Base-by-base conservation (phyloP, 139 green algal species). In the Coelastrella sp. region DNA sequence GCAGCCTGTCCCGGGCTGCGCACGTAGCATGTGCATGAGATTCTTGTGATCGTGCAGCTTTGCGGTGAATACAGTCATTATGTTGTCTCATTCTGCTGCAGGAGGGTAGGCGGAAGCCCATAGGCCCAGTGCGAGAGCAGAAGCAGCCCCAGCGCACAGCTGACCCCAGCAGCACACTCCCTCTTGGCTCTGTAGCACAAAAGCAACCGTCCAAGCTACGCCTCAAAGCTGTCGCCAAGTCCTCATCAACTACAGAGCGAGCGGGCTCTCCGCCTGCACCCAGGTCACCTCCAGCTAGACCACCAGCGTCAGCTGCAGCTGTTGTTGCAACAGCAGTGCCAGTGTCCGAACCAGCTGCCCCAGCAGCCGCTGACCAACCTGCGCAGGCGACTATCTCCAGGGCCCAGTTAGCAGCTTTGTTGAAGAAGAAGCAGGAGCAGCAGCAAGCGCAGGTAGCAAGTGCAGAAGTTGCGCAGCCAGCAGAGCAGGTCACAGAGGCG, bases 141-240 rank as follows among this genome's bases (percentile, higher is more conserved):
- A 73, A 81, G 58, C 80, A 73, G 58, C 80, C 6, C 20, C 80
- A 86, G 8, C 80, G n/a, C 56, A 58, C 80, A 75, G 20, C 80
- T 19, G 80, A 61, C 16, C 7, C 77, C 59, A 74, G 16, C 58
- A 74, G 17, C 5, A 57, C 23, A 59, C 19, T 54, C 7, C 23
- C 80, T 5, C 7, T 17, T 20, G 65, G 19, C 17, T 20, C 80
- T 56, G 61, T 54, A 20, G 83, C 47, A 54, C 83, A 88, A 6
- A 88, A 88, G 19, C 68, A 80, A 61, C 83, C 83, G 4, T 80
- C 66, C 8, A 57, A 54, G 8, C 80, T 88, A 60, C 60, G 68
- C 7, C 83, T 88, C 3, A 88, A 88, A 73, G 66, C 83, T n/a
- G 60, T 54, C 13, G 58, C 22, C 32, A 73, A 88, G 19, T 23